phyloP scores from a whole-genome alignment of 202 grass and related monocot species.

The Musa balbisiana region DNA sequence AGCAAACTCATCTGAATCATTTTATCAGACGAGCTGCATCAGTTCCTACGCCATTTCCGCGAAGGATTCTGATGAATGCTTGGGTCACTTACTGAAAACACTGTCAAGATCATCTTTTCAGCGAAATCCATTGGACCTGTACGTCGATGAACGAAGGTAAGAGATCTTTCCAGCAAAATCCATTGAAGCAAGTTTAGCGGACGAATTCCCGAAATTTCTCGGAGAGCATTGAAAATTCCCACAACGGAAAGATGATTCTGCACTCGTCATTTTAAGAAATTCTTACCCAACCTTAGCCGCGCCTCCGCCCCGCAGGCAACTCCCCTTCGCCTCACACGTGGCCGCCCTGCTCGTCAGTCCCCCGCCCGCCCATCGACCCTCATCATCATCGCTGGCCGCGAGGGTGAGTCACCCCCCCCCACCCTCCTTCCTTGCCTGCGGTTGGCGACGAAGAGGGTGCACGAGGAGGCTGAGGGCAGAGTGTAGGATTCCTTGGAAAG shows the following conservation, averaged over 20 bases:
- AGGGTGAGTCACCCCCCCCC: no score
- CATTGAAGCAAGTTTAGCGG: no score
- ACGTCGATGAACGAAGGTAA: no score
- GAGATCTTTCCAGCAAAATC: no score
- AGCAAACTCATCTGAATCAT: not conserved
- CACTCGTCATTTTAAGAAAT: not conserved
- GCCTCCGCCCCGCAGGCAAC: not conserved
- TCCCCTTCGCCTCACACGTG: no score
- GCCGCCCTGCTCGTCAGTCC: no score
- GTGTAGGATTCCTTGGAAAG: not conserved
- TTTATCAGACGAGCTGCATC: not conserved
- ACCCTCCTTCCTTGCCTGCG: no score
- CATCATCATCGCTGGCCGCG: no score
- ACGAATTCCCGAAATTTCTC: no score
- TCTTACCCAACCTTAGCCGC: not conserved
- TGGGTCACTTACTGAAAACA: conserved; percentile 1
- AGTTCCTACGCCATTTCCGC: not conserved
- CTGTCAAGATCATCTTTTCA: conserved; percentile 6
- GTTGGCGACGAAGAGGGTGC: no score
- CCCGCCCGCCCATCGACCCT: no score
- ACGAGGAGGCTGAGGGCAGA: conserved; percentile 3
- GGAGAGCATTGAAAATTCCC: no score
- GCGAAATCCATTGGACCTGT: conserved; percentile 7
- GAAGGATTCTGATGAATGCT: not conserved
- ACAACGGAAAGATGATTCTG: not conserved